phyloP scores from a whole-genome alignment of 2,329 filamentous ascomycete species.

The Teratosphaeria destructans region DNA sequence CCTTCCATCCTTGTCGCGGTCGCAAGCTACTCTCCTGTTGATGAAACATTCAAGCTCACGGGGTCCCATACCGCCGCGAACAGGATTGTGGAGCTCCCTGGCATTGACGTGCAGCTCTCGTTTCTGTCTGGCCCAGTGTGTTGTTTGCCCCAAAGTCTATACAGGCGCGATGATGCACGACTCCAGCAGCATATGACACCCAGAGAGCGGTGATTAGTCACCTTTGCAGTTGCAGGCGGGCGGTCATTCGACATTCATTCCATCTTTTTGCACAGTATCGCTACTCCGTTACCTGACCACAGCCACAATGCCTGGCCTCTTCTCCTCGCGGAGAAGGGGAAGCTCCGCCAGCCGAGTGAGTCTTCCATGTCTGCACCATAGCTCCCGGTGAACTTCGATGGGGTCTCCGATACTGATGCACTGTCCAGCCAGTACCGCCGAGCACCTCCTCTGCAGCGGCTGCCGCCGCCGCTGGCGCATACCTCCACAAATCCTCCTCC shows the following conservation, averaged over 20 bases:
- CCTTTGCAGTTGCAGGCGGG: background rate
- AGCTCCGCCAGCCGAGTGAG: slow-evolving; percentile 22
- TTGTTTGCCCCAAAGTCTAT: background rate
- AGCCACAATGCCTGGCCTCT: slow-evolving; percentile 15
- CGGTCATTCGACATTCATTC: background rate
- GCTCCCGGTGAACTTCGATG: background rate
- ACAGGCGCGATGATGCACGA: background rate
- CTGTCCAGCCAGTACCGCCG: slow-evolving; percentile 40
- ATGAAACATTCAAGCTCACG: background rate
- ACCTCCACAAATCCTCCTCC: slow-evolving; percentile 56
- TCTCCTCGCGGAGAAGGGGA: slow-evolving; percentile 16
- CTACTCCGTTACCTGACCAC: background rate
- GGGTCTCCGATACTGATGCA: background rate
- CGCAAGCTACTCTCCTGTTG: background rate
- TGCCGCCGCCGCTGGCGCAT: slow-evolving; percentile 66
- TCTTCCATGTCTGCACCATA: slow-evolving; percentile 6
- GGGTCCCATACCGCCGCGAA: background rate
- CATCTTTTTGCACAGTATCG: background rate
- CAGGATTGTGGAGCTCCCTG: background rate
- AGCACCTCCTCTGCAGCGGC: slow-evolving; percentile 63
- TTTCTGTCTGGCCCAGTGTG: background rate
- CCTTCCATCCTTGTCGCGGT: background rate
- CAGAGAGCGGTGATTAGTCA: background rate
- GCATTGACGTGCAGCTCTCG: background rate
- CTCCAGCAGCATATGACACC: background rate